Evolutionary conservation across 2,329 filamentous ascomycete genomes (phyloP), one percentile per base, ranked within the genome.

Genomic region (Aspergillus eucalypticola): DNA sequence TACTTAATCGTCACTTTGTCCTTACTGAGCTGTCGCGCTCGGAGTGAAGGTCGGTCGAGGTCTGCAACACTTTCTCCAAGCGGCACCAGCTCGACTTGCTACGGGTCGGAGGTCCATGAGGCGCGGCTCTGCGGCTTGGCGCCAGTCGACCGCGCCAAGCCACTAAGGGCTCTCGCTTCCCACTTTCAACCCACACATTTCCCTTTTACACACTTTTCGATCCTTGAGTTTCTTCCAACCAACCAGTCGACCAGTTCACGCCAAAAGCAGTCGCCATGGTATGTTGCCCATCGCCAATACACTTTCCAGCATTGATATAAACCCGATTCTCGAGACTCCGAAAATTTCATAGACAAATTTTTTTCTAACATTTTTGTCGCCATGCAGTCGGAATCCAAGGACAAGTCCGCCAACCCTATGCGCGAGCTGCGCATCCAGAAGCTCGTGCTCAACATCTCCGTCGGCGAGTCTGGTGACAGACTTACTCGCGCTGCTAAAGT

Each of bases 391-490:
- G 91, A 94, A 81, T 77, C 78, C 76, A 84, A 82, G 76, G 84
- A 87, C 76, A 97, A 98, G 88, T 81, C 86, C 81, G 85, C 86
- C 82, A 99, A 99, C 89, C 94, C 95, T 86, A 99, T 99, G 95
- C 91, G 93, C 86, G 94, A 99, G 86, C 91, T 98, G 81, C 92
- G 92, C 86, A 95, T 97, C 85, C 92, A 96, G 86, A 97, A 97
- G 88, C 91, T 97, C 82, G 93, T 96, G 83, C 91, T 97, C 81
- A 97, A 97, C 90, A 97, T 97, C 84, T 97, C 91, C 75, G 95
- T 99, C 77, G 95, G 95, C 85, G 95, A 99, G 88, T 98, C 94
- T 90, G 95, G 95, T 91, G 95, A 99, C 86, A 96, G 95, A 89
- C 90, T 99, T 81, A 99, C 95, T 76, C 91, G 95, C 90, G 95